A percentile compares a stretch with the other conserved stretches of the same genome.
Evolutionary conservation across 345 rosid genomes (phyloP).

Genomic region (Cardamine resedifolia): DNA sequence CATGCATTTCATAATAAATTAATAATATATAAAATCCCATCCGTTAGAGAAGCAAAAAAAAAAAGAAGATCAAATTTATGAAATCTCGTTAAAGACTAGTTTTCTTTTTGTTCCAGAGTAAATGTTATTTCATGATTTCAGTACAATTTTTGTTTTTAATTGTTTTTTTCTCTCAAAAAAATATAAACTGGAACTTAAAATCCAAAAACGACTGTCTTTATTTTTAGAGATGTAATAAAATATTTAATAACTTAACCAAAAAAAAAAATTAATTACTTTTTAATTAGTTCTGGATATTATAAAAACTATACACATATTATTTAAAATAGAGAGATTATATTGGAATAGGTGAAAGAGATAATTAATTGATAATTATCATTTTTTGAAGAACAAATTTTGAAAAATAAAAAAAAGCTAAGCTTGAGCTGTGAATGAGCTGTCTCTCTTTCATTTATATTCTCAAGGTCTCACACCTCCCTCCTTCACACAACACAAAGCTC

Average conservation of each 20-base stretch:
- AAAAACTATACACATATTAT: neutral
- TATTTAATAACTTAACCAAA: too few species aligned
- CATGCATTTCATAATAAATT: neutral
- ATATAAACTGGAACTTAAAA: neutral
- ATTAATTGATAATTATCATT: neutral
- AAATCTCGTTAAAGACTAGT: too few species aligned
- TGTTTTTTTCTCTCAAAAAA: too few species aligned
- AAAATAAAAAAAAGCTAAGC: neutral
- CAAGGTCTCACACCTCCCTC: neutral
- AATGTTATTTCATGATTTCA: neutral
- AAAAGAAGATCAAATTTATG: too few species aligned
- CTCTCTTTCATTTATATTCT: constrained; percentile 37
- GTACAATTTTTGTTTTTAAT: too few species aligned
- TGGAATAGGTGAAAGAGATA: neutral
- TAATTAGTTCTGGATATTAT: neutral
- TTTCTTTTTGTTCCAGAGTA: neutral
- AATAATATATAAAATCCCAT: neutral
- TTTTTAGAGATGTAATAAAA: too few species aligned
- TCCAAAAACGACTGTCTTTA: neutral
- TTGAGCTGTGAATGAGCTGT: constrained; percentile 93
- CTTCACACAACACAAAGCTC: constrained; percentile 35
- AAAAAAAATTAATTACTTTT: too few species aligned
- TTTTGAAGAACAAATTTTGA: neutral
- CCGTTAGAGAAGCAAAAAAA: too few species aligned
- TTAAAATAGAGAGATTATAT: neutral